Evolutionary conservation across 2,329 filamentous ascomycete genomes (phyloP), one percentile per base, ranked within the genome.

Genomic region (Fusarium mangiferae): DNA sequence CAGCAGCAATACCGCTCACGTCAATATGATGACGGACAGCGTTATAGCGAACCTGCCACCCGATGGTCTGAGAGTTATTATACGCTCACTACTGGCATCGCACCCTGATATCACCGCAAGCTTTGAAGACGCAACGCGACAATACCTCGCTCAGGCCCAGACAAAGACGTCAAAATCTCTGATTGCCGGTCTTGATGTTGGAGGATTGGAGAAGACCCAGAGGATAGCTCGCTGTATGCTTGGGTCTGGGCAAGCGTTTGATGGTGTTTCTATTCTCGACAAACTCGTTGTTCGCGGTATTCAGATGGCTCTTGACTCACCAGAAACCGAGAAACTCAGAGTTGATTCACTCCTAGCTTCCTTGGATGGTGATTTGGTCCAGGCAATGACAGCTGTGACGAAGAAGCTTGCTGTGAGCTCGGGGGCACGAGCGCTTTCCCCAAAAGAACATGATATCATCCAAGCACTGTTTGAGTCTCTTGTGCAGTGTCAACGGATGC

Each of bases 11-110:
- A 41, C 57, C 10, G 57, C 57, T 14, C 57, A 60, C n/a, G 57
- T 60, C 22, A 60, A 60, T 4, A 60, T 60, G 57, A 60, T 60
- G 57, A 60, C 57, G 9, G 57, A 60, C 11, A 60, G 35, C 18
- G 24, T 60, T 7, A 60, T 60, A 9, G 57, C 35, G 7, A 60
- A 60, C 30, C 35, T 60, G 2, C 57, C 57, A 1, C 15, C 45
- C 22, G 57, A 54, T 18, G 57, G 45, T 6, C 36, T 60, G 4
- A 24, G 57, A 13, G 45, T 60, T 2, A 30, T 60, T 9, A 35
- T 60, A 9, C 57, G 57, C 7, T 54, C 57, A 9, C 45, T 60
- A 5, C n/a, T 60, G 0, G 22, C 57, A 33, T 52, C 45, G 0
- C 45, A 54, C 5, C 36, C 45, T 20, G 11, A 18, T 1, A 54